phyloP scores from a whole-genome alignment of 164 flowering plant species.

The Malania oleifera region DNA sequence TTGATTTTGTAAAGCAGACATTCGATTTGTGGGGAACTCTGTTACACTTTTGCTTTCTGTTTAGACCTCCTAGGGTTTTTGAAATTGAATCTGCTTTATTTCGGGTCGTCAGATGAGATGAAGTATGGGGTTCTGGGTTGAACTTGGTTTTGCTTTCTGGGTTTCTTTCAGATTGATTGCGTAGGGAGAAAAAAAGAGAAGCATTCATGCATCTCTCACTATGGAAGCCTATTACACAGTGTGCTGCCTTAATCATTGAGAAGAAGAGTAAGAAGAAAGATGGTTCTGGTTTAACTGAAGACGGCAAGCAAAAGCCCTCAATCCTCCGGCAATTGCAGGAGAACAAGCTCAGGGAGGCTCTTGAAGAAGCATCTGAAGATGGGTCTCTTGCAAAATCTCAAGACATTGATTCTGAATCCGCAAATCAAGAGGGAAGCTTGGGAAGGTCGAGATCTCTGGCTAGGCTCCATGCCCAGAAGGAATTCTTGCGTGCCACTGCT shows the following conservation, averaged over 20 bases:
- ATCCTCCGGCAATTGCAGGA: conserved; percentile 64
- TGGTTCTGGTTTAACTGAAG: conserved; percentile 46
- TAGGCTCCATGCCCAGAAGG: conserved; percentile 66
- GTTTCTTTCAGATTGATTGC: conserved; percentile 8
- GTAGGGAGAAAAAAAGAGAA: conserved; percentile 3
- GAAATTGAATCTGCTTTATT: no score
- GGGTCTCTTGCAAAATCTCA: conserved; percentile 75
- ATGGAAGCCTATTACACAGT: conserved; percentile 91
- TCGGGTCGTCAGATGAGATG: not conserved
- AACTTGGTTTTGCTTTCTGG: conserved; percentile 15
- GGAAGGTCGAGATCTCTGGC: conserved; percentile 78
- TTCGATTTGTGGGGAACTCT: conserved; percentile 12
- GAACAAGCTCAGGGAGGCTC: conserved; percentile 81
- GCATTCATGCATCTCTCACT: conserved; percentile 83
- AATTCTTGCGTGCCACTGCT: conserved; percentile 77
- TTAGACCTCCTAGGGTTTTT: not conserved
- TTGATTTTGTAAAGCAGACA: conserved; percentile 19
- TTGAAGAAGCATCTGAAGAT: conserved; percentile 90
- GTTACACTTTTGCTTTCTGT: conserved; percentile 12
- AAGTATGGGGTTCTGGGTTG: conserved; percentile 3
- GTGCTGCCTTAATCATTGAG: conserved; percentile 73
- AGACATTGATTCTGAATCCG: conserved; percentile 47
- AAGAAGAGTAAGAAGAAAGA: conserved; percentile 58
- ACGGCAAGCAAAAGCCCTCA: conserved; percentile 40
- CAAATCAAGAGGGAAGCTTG: conserved; percentile 50